Percentiles rank a stretch among this genome's conserved stretches.
phyloP scores from a whole-genome alignment of 495 filamentous ascomycete genomes.

The Aspergillus conjunctus region DNA sequence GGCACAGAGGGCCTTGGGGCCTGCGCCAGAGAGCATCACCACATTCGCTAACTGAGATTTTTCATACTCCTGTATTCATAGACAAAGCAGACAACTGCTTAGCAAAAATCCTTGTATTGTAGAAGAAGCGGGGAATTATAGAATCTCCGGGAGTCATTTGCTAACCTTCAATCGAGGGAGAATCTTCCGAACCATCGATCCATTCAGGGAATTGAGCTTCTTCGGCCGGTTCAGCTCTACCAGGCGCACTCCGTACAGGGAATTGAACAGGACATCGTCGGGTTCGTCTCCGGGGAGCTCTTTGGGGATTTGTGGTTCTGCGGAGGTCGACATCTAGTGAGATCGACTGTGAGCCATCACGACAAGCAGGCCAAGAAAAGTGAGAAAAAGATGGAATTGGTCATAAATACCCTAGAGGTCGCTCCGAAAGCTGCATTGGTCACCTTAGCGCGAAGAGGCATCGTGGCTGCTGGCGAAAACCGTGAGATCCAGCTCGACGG shows the following conservation, averaged over 20 bases:
- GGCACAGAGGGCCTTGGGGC: conserved; percentile 83
- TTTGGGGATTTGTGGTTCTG: conserved; percentile 42
- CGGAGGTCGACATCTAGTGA: conserved; percentile 59
- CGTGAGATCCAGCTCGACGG: conserved; percentile 60
- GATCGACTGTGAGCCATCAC: conserved; percentile 5
- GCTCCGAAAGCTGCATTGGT: conserved; percentile 59
- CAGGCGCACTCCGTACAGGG: conserved; percentile 82
- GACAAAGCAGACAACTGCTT: conserved; percentile 15
- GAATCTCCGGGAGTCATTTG: neutral
- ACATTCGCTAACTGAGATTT: conserved; percentile 93
- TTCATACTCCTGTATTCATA: conserved; percentile 70
- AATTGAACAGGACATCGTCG: conserved; percentile 90
- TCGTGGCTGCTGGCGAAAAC: conserved; percentile 50
- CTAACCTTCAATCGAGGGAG: conserved; percentile 71
- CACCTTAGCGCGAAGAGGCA: conserved; percentile 90
- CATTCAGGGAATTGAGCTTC: conserved; percentile 88
- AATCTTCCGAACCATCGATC: conserved; percentile 93
- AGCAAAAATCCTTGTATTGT: conserved; percentile 15
- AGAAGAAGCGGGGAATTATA: neutral
- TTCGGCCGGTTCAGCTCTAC: conserved; percentile 92
- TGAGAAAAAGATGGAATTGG: neutral
- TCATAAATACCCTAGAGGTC: conserved; percentile 44
- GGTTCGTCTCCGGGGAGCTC: conserved; percentile 69
- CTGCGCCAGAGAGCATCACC: conserved; percentile 86
- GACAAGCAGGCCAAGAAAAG: neutral